Percentiles rank a stretch among this genome's conserved stretches.
Evolutionary conservation across 1,284 basidiomycete species (phyloP).

Genomic region (Ganoderma sp.): DNA sequence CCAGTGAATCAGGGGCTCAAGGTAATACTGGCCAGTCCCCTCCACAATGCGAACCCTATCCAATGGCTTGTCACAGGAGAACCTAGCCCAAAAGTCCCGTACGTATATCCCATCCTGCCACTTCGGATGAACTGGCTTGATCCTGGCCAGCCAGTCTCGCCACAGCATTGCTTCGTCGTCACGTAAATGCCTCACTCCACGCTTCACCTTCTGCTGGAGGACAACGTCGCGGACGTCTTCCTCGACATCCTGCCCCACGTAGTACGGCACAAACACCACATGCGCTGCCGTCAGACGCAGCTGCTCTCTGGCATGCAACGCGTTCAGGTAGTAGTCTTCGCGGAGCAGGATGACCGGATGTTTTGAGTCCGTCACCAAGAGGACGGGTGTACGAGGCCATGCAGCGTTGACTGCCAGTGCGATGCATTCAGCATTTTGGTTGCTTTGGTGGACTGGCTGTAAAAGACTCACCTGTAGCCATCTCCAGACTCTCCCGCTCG

Average conservation of each 20-base stretch:
- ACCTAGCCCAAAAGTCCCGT: neutral
- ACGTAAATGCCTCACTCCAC: neutral
- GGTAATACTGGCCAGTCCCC: neutral
- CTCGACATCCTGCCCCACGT: neutral
- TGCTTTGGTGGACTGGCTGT: neutral
- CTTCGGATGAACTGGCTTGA: neutral
- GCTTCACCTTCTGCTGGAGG: neutral
- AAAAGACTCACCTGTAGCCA: neutral
- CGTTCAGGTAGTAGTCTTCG: neutral
- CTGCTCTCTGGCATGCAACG: neutral
- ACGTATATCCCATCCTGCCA: neutral
- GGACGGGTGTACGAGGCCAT: neutral
- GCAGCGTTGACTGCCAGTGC: neutral
- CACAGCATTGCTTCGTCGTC: neutral
- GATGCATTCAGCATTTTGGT: neutral
- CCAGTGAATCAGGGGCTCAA: neutral
- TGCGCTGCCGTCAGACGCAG: neutral
- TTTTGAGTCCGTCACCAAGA: neutral
- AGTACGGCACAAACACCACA: neutral
- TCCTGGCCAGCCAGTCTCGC: neutral
- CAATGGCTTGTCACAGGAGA: neutral
- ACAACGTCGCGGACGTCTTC: neutral
- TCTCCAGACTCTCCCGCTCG: neutral
- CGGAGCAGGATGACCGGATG: neutral
- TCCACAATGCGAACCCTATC: neutral